These are phyloP conservation scores for Alternaria triticimaculans DNA, from an alignment of 2,329 filamentous ascomycete species.

Conservation along the genomic window DNA sequence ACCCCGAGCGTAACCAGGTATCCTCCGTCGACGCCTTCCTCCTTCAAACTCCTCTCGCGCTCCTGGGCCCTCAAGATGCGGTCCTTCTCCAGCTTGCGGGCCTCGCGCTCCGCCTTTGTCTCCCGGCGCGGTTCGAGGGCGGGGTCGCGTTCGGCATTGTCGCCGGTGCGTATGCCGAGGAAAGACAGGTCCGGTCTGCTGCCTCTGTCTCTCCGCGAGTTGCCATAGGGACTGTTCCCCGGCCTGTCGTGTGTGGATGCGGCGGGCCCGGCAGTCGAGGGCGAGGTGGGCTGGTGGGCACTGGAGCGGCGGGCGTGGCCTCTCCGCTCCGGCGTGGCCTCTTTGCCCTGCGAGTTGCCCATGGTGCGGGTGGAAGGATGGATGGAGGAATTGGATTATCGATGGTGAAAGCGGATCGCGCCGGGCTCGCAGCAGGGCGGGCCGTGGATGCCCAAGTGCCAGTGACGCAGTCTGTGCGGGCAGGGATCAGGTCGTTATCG, in stretches of 20 bases:
- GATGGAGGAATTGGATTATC: conserved; percentile 7
- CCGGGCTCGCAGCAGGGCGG: conserved; percentile 24
- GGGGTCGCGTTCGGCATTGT: conserved; percentile 57
- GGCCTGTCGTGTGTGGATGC: conserved; percentile 38
- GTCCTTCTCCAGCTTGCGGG: conserved; percentile 82
- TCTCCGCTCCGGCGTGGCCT: conserved; percentile 48
- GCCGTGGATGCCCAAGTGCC: conserved; percentile 26
- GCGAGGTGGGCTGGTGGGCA: conserved; percentile 41
- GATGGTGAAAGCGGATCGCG: conserved; percentile 23
- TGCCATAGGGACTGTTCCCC: conserved; percentile 48
- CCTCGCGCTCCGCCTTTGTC: conserved; percentile 90
- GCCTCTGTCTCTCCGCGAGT: conserved; percentile 57
- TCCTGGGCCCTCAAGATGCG: conserved; percentile 77
- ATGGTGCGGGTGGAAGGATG: conserved; percentile 32
- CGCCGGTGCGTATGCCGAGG: conserved; percentile 62
- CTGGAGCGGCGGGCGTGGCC: conserved; percentile 44
- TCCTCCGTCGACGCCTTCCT: conserved; percentile 93
- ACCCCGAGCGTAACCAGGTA: conserved; percentile 93
- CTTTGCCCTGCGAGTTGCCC: conserved; percentile 59
- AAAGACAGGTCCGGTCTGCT: conserved; percentile 67
- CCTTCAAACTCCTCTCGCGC: conserved; percentile 85
- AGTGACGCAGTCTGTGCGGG: conserved; percentile 17
- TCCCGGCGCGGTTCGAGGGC: conserved; percentile 72
- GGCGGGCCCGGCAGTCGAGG: conserved; percentile 32
- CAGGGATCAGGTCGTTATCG: conserved; percentile 22